Conservation (phyloP, 1,139 yeast species). For the Protomyces lactucae-debilis region DNA sequence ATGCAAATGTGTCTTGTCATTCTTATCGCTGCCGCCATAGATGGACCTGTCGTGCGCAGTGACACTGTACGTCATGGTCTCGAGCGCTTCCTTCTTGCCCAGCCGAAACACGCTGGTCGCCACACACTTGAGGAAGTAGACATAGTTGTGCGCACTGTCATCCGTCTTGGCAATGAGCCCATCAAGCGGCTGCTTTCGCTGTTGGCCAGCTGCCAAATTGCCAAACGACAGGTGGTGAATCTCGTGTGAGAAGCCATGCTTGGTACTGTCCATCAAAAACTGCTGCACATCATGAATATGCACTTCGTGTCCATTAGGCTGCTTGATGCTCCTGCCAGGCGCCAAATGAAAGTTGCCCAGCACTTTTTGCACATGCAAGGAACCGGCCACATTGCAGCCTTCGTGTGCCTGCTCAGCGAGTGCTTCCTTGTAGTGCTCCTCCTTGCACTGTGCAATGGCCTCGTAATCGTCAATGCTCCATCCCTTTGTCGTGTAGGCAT, state of each 20-base stretch:
- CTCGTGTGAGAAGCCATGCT: conserved; percentile 60
- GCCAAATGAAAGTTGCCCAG: conserved; percentile 93
- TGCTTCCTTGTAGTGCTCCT: conserved; percentile 69
- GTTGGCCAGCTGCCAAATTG: conserved; percentile 45
- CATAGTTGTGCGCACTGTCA: conserved; percentile 53
- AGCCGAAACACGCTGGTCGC: conserved; percentile 78
- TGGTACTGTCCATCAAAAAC: conserved; percentile 52
- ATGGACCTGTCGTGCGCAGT: conserved; percentile 84
- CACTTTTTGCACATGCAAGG: conserved; percentile 73
- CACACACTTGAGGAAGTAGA: conserved; percentile 83
- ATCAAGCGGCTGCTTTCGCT: conserved; percentile 67
- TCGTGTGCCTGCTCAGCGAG: conserved; percentile 60
- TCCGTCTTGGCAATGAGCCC: conserved; percentile 45
- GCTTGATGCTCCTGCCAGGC: conserved; percentile 67
- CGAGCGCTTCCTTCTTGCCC: conserved; percentile 47
- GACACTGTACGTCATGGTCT: conserved; percentile 89
- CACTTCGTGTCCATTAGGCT: conserved; percentile 52
- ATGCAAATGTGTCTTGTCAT: conserved; percentile 83
- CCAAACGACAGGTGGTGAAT: conserved; percentile 86
- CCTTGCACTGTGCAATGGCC: conserved; percentile 82
- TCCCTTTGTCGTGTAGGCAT: conserved; percentile 67
- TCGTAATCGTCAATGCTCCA: conserved; percentile 93
- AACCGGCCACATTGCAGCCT: conserved; percentile 84
- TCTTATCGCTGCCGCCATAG: conserved; percentile 80
- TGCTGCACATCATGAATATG: conserved; percentile 68